phyloP scores from a whole-genome alignment of 2,329 filamentous ascomycete genomes.

The Aspergillus bombycis region DNA sequence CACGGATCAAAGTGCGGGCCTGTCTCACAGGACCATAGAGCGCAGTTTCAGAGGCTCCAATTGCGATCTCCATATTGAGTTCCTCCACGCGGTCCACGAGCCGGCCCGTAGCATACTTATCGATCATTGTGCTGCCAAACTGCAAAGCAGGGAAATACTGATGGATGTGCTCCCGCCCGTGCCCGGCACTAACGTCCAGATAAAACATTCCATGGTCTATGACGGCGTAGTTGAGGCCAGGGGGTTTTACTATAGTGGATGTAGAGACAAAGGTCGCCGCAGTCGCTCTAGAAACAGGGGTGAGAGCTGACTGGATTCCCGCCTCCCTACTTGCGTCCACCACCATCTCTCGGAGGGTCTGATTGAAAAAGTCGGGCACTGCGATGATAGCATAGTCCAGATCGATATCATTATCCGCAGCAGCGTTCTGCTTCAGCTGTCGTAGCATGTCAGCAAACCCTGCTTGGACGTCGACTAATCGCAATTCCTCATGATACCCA shows the following conservation, averaged over 20 bases:
- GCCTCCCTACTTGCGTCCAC: background rate
- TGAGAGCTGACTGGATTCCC: background rate
- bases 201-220: background rate
- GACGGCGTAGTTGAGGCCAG: background rate
- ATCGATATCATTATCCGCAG: background rate
- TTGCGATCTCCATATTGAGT: background rate
- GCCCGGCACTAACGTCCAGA: background rate
- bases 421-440: background rate
- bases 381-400: background rate
- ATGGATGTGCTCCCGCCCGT: background rate
- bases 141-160: background rate
- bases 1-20: background rate
- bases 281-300: background rate
- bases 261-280: background rate
- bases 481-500: background rate
- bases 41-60: background rate
- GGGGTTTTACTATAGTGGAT: background rate
- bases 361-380: background rate
- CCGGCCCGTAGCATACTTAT: background rate
- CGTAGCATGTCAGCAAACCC: background rate
- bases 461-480: background rate
- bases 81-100: background rate
- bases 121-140: background rate
- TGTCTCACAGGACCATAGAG: background rate
- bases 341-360: background rate